A percentile compares a stretch with the other conserved stretches of the same genome.
phyloP scores from a whole-genome alignment of 805 yeast genomes.

The Maudiozyma turicensis region DNA sequence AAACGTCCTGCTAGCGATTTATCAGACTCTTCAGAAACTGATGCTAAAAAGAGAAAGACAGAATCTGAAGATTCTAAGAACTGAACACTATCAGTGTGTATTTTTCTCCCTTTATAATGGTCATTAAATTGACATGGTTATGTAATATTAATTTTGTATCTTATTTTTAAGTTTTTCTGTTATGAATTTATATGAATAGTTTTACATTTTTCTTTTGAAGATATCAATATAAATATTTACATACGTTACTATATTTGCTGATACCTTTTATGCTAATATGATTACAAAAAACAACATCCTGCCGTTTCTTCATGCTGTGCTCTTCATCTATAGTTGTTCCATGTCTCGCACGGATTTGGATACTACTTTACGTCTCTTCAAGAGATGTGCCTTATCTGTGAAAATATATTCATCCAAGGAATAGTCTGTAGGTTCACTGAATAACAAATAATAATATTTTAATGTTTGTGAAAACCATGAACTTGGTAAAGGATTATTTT shows the following conservation, averaged over 20 bases:
- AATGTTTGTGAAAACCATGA: conserved; percentile 53
- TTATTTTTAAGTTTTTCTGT: not conserved
- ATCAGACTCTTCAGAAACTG: not conserved
- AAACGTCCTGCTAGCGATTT: not conserved
- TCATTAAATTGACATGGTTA: not conserved
- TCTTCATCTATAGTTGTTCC: not conserved
- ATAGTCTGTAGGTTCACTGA: conserved; percentile 35
- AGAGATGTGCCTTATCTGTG: conserved; percentile 57
- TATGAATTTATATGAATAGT: not conserved
- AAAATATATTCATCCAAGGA: conserved; percentile 46
- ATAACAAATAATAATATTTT: conserved; percentile 44
- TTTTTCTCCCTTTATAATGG: too few species aligned
- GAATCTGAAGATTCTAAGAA: not conserved
- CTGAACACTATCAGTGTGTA: too few species aligned
- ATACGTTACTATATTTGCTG: too few species aligned
- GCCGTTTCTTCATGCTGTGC: not conserved
- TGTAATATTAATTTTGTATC: not conserved
- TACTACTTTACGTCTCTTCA: conserved; percentile 20
- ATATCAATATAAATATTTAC: not conserved
- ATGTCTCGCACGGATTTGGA: not conserved
- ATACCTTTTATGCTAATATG: not conserved
- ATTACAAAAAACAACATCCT: not conserved
- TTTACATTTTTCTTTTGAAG: not conserved
- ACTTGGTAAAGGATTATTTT: conserved; percentile 32
- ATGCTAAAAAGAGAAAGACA: not conserved